These are phyloP conservation scores for Fusarium dimerum DNA, from an alignment of 2,329 filamentous ascomycete genomes.

Conservation along the genomic window DNA sequence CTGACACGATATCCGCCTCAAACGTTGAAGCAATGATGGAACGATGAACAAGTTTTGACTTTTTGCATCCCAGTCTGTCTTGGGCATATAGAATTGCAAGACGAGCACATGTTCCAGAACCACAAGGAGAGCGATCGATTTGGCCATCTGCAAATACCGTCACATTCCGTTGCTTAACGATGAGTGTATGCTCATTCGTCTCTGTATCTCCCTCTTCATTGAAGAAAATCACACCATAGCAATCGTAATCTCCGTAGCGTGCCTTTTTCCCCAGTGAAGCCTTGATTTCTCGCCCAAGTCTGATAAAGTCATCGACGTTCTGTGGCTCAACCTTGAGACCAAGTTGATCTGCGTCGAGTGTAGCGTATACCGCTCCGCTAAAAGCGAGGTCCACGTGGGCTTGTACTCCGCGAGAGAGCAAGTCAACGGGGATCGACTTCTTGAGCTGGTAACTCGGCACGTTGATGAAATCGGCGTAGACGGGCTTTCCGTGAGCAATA, in stretches of 20 bases:
- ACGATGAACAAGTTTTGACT: conserved; percentile 4
- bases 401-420: not conserved
- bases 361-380: conserved; percentile 17
- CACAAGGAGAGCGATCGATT: conserved; percentile 28
- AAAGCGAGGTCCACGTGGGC: conserved; percentile 7
- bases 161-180: conserved; percentile 19
- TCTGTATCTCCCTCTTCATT: conserved; percentile 1
- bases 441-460: conserved; percentile 18
- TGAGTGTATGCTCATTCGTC: not conserved
- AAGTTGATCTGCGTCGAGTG: conserved; percentile 9
- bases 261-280: conserved; percentile 6
- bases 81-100: conserved; percentile 13
- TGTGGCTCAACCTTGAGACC: conserved; percentile 10
- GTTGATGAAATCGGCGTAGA: conserved; percentile 19
- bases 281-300: conserved; percentile 20
- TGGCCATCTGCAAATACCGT: conserved; percentile 30
- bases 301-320: conserved; percentile 12
- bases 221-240: conserved; percentile 19
- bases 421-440: not conserved
- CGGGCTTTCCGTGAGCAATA: not conserved
- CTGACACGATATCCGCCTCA: conserved; percentile 14
- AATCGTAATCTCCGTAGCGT: conserved; percentile 7
- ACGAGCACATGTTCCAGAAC: conserved; percentile 26
- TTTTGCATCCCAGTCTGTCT: not conserved
- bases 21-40: conserved; percentile 14